Evolutionary conservation across 1,139 yeast species (phyloP).

Genomic region (Spencermartinsiella ligniputridi): DNA sequence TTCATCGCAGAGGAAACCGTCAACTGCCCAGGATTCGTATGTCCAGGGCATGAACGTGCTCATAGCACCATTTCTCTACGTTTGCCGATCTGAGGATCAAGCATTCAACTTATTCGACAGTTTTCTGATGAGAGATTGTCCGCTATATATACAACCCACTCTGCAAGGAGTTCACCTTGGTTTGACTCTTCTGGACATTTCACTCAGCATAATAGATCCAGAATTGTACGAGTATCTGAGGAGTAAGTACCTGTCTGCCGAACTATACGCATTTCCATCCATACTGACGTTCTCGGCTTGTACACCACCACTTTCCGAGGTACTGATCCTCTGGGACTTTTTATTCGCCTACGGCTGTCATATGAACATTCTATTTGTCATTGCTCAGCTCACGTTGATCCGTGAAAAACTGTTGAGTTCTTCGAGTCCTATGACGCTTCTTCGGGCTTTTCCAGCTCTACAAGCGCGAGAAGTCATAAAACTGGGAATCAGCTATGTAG

Average conservation of each 20-base stretch:
- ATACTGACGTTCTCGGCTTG: constrained; percentile 85
- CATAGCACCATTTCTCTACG: constrained; percentile 77
- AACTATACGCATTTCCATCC: constrained; percentile 80
- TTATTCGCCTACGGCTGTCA: constrained; percentile 89
- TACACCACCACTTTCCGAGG: constrained; percentile 78
- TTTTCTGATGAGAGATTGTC: constrained; percentile 59
- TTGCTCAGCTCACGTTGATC: constrained; percentile 74
- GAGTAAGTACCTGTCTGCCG: constrained; percentile 66
- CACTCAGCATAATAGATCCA: constrained; percentile 69
- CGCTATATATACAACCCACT: constrained; percentile 73
- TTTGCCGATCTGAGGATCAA: constrained; percentile 79
- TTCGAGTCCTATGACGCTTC: constrained; percentile 65
- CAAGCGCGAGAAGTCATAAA: constrained; percentile 74
- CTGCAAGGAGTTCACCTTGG: constrained; percentile 84
- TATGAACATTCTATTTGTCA: constrained; percentile 76
- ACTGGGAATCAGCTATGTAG: constrained; percentile 74
- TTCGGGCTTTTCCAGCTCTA: constrained; percentile 69
- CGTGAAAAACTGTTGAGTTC: constrained; percentile 56
- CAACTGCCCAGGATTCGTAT: constrained; percentile 36
- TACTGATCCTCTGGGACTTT: constrained; percentile 82
- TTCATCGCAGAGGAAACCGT: constrained; percentile 7
- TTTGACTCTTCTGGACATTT: constrained; percentile 55
- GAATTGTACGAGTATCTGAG: constrained; percentile 57
- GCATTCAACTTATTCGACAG: constrained; percentile 69
- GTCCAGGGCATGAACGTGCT: constrained; percentile 92